Base-by-base conservation (phyloP, 352 stramenopile species). In the Phytophthora chlamydospora region DNA sequence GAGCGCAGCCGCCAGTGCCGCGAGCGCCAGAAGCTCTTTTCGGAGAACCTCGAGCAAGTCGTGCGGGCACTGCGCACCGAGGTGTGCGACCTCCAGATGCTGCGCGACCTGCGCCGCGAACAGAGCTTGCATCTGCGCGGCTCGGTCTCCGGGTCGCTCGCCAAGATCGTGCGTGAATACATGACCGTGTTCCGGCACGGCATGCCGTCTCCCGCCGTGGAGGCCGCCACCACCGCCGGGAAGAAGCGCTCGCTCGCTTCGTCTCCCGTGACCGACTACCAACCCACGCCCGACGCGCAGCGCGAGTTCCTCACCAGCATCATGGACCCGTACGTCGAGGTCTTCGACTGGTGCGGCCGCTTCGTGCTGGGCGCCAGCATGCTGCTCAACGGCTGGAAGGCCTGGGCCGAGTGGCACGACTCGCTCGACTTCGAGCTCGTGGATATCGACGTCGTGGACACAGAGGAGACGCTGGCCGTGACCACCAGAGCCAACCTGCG, bases 171-270 rank as follows among this genome's bases (percentile, higher is more conserved):
- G 17, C 72, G 56, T 6, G 64, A 86, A 57, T 86, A 86, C 58
- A 86, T 75, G 66, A 58, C 59, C 1, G 51, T 89, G n/a, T 89
- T 89, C 55, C 48, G 76, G 34, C 62, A 69, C 34, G 79, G 79
- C 17, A 78, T 86, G 62, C 46, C 58, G 0, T 42, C 43, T 7
- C 40, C 55, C 13, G 39, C 41, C 16, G 45, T 61, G 40, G 66
- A 71, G 39, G 38, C 52, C 24, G 56, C 54, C 29, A 52, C n/a
- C 17, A 52, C n/a, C 17, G 21, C 35, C 13, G 56, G 59, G 4
- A 75, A 67, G 46, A 83, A 79, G 46, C 62, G 66, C 7, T 16
- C 65, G 14, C 46, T 74, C 17, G 27, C 24, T 29, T 29, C 24
- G 24, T 29, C 24, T 4, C 24, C 24, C 24, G 24, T 52, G 14